Evolutionary conservation across 371 early-diverging fungal species (phyloP).

Genomic region (Mucor velutinosus): DNA sequence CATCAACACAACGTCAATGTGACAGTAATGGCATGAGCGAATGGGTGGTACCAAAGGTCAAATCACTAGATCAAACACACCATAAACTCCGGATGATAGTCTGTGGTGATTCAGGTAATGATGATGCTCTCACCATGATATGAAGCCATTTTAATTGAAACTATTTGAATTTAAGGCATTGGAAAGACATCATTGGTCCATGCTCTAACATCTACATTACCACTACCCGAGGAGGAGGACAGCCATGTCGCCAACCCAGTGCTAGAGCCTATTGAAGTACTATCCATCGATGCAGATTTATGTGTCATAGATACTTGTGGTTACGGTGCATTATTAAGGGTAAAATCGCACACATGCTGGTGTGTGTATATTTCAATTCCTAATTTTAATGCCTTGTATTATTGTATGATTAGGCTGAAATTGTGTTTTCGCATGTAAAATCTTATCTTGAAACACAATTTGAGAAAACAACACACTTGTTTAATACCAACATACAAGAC

Average conservation of each 20-base stretch:
- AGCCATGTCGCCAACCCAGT: slow-evolving; percentile 4
- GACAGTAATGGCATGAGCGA: background rate
- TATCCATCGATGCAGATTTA: slow-evolving; percentile 28
- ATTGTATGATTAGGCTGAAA: slow-evolving; percentile 26
- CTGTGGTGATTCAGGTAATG: slow-evolving; percentile 60
- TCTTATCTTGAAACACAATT: slow-evolving; percentile 45
- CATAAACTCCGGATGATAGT: slow-evolving; percentile 51
- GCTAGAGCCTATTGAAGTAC: slow-evolving; percentile 10
- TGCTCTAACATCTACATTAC: slow-evolving; percentile 34
- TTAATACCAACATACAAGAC: slow-evolving; percentile 27
- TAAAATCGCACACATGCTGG: slow-evolving; percentile 27
- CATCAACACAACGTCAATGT: background rate
- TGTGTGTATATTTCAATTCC: slow-evolving; percentile 13
- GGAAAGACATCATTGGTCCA: slow-evolving; percentile 57
- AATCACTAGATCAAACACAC: background rate
- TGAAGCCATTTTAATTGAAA: background rate
- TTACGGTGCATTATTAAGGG: slow-evolving; percentile 56
- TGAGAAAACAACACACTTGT: slow-evolving; percentile 30
- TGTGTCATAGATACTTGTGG: slow-evolving; percentile 64
- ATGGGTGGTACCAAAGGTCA: slow-evolving; percentile 12
- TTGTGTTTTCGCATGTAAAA: slow-evolving; percentile 33
- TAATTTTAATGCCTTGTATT: background rate
- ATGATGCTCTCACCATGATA: background rate
- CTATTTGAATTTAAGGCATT: slow-evolving; percentile 29
- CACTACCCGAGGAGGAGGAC: slow-evolving; percentile 14